A percentile compares a stretch with the other conserved stretches of the same genome.
phyloP scores from a whole-genome alignment of 176 grass and related monocot species.

The Rhynchospora pubera region DNA sequence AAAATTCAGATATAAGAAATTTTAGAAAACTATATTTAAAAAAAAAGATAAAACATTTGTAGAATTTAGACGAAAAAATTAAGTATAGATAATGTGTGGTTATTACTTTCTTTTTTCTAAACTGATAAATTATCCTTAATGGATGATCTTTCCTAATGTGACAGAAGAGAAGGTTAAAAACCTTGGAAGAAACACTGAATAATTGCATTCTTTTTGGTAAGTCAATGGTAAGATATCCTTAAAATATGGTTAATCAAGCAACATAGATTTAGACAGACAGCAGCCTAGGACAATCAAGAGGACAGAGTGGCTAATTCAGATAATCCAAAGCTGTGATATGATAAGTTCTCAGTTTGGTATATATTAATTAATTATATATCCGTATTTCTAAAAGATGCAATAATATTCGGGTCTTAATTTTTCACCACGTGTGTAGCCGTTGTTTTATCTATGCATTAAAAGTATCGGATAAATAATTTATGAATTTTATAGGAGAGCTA shows the following conservation, averaged over 20 bases:
- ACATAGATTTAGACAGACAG: background rate
- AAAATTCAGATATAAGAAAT: too few relatives aligned
- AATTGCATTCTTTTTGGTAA: background rate
- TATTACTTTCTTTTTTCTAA: background rate
- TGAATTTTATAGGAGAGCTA: too few relatives aligned
- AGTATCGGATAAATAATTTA: too few relatives aligned
- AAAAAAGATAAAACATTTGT: background rate
- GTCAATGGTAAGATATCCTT: background rate
- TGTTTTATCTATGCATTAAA: too few relatives aligned
- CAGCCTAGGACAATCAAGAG: background rate
- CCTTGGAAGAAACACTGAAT: background rate
- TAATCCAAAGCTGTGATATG: background rate
- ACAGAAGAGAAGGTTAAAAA: background rate
- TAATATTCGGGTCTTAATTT: too few relatives aligned
- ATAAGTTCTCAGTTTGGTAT: background rate
- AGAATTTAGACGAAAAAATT: background rate
- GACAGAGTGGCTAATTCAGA: background rate
- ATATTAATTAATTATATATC: too few relatives aligned
- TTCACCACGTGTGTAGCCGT: too few relatives aligned
- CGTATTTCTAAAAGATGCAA: too few relatives aligned
- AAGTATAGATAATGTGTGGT: too few relatives aligned
- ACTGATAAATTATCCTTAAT: too few relatives aligned
- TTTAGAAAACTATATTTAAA: too few relatives aligned
- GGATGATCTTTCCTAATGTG: background rate
- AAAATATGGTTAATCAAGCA: background rate